A percentile compares a stretch with the other conserved stretches of the same genome.
Evolutionary conservation across 768 basidiomycete genomes (phyloP).

Genomic region (Omphalotus guepiniiformis): DNA sequence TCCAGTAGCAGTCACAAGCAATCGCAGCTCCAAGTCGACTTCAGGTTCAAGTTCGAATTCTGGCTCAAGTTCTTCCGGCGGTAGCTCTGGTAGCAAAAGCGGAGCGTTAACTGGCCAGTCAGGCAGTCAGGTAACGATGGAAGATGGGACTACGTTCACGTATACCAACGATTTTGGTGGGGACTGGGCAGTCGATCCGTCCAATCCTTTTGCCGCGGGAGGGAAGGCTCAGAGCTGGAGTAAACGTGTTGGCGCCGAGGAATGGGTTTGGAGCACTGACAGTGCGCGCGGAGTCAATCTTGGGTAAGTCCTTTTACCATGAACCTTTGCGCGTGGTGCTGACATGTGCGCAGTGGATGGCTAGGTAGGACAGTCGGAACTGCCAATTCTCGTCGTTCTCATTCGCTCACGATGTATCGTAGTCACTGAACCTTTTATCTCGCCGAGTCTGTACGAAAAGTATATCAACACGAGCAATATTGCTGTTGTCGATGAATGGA

Average conservation of each 20-base stretch:
- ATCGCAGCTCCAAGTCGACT: conserved; percentile 10
- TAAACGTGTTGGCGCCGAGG: conserved; percentile 62
- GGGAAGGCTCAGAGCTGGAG: conserved; percentile 80
- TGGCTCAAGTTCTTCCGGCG: conserved; percentile 11
- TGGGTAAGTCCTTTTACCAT: conserved; percentile 39
- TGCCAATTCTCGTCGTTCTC: conserved; percentile 27
- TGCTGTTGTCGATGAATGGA: background rate
- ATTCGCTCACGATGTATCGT: conserved; percentile 27
- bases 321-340: background rate
- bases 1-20: conserved; percentile 23
- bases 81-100: conserved; percentile 51
- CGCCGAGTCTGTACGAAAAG: conserved; percentile 63
- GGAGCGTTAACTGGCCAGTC: no score
- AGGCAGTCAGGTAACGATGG: conserved; percentile 64
- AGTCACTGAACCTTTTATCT: conserved; percentile 79
- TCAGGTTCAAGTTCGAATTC: conserved; percentile 12
- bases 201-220: conserved; percentile 65
- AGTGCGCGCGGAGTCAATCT: conserved; percentile 50
- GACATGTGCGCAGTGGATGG: conserved; percentile 35
- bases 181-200: conserved; percentile 71
- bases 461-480: conserved; percentile 37
- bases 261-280: conserved; percentile 71
- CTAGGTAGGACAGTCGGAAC: conserved; percentile 29
- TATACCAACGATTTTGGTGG: conserved; percentile 82
- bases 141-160: conserved; percentile 73